Conservation (phyloP, 2,329 filamentous ascomycete species). For the Trichoderma cornu-damae region DNA sequence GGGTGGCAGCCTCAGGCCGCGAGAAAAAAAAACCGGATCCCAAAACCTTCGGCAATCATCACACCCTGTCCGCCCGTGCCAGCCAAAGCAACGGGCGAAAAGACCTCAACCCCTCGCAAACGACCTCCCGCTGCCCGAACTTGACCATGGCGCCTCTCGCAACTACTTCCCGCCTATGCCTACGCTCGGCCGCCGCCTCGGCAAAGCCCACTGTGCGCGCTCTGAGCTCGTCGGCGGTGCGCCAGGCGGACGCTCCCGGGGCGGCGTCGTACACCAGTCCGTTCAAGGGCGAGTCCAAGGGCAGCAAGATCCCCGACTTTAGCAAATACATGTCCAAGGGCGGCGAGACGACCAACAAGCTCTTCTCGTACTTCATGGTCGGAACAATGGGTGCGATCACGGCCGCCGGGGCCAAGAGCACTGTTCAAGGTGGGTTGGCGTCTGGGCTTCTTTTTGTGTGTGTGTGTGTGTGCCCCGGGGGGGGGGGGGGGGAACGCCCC, state of each 20-base stretch:
- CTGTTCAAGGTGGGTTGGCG: slow-evolving; percentile 78
- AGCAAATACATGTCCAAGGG: slow-evolving; percentile 75
- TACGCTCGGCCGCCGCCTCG: slow-evolving; percentile 51
- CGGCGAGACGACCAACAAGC: slow-evolving; percentile 67
- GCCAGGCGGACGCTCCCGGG: slow-evolving; percentile 44
- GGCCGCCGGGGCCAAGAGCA: slow-evolving; percentile 93
- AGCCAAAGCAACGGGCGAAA: slow-evolving; percentile 33
- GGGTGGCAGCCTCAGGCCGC: slow-evolving; percentile 42
- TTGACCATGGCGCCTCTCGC: slow-evolving; percentile 61
- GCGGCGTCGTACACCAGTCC: slow-evolving; percentile 54
- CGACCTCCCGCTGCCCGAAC: slow-evolving; percentile 24
- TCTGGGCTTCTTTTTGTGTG: background rate
- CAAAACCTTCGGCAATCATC: slow-evolving; percentile 43
- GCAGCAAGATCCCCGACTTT: slow-evolving; percentile 79
- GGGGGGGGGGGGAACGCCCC: background rate
- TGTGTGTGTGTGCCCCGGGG: background rate
- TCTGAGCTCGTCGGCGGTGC: slow-evolving; percentile 51
- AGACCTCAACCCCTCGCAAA: slow-evolving; percentile 42
- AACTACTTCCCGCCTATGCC: slow-evolving; percentile 62
- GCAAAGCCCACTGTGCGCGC: slow-evolving; percentile 45
- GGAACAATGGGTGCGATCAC: slow-evolving; percentile 88
- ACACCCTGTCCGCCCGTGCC: slow-evolving; percentile 26
- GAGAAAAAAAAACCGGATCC: slow-evolving; percentile 25
- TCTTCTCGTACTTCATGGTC: slow-evolving; percentile 98
- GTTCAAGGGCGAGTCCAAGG: slow-evolving; percentile 57